Evolutionary conservation across 805 yeast genomes (phyloP), one percentile per base, ranked within the genome.

Genomic region (Naumovozyma dairenensis): DNA sequence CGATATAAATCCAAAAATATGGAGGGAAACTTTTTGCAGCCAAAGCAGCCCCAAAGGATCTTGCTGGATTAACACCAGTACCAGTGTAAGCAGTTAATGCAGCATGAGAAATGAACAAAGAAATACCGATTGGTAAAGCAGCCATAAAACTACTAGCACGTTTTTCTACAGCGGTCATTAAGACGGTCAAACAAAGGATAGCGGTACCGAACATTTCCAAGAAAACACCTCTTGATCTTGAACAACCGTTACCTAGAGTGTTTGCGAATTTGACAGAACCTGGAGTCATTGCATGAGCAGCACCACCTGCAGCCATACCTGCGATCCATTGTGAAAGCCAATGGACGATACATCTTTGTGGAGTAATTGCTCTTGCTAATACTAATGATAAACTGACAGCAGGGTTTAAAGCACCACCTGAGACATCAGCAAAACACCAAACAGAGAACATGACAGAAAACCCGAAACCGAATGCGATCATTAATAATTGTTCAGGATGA

Each of bases 1-100:
- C 74, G 92, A 93, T 83, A 70, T 84, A 84, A 45, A 85, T 83
- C 94, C 93, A 84, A 69, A 77, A 85, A 65, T 84, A 84, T 51
- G 51, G 57, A 22, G 94, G 93, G 77, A 85, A 85, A 16, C 72
- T 66, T 37, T 59, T 66, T 35, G 72, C 71, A 39, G 86, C 93
- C 40, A 83, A 65, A 55, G 77, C 71, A 34, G 94, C 93, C 53
- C 95, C 95, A 37, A 84, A 71, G 21, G 83, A 66, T 68, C 95
- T 76, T 29, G 95, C 94, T 37, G 94, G 94, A 70, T 84, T 84
- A 53, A 83, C 67, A 56, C 94, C 94, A 25, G 94, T 93, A 57
- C 94, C 94, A 32, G 94, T 81, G 66, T 72, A 80, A 71, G 70
- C 80, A 36, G 85, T 82, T 55, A 80, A 72, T 48, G 82, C 69